Percentiles rank a stretch among this genome's conserved stretches.
phyloP scores from a whole-genome alignment of 2,329 filamentous ascomycete genomes.

The Neophaeococcomyces mojaviensis region DNA sequence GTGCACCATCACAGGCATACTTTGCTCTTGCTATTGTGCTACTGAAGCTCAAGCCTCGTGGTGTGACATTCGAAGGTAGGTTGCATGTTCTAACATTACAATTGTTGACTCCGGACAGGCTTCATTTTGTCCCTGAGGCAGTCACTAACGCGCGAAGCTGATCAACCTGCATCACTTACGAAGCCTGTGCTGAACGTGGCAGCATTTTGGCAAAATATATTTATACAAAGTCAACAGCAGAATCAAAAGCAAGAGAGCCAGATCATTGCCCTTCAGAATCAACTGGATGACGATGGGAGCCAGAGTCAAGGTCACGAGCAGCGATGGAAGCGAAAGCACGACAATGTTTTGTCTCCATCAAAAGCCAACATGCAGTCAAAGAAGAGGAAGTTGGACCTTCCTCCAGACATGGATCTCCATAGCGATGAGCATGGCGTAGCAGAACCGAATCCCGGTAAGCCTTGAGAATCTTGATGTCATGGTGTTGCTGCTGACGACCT shows the following conservation, averaged over 20 bases:
- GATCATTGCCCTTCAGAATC: background rate
- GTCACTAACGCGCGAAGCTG: background rate
- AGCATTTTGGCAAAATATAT: constrained; percentile 1
- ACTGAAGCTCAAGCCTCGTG: constrained; percentile 34
- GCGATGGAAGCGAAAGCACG: background rate
- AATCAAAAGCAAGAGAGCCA: background rate
- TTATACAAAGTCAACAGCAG: background rate
- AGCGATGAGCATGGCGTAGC: background rate
- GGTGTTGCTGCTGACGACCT: background rate
- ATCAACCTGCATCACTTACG: no score
- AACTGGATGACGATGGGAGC: background rate
- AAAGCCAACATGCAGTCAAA: background rate
- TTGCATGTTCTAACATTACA: background rate
- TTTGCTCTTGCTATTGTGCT: constrained; percentile 38
- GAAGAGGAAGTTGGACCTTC: background rate
- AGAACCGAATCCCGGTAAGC: background rate
- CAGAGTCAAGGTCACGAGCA: background rate
- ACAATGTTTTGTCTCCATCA: background rate
- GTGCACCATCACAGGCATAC: constrained; percentile 27
- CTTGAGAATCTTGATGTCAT: background rate
- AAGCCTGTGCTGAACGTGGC: background rate
- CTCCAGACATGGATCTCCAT: background rate
- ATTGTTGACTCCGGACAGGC: constrained; percentile 1
- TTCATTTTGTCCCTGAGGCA: constrained; percentile 1
- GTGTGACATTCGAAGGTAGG: constrained; percentile 31